Evolutionary conservation across 345 rosid species (phyloP).

Genomic region (Erodium maritimum): DNA sequence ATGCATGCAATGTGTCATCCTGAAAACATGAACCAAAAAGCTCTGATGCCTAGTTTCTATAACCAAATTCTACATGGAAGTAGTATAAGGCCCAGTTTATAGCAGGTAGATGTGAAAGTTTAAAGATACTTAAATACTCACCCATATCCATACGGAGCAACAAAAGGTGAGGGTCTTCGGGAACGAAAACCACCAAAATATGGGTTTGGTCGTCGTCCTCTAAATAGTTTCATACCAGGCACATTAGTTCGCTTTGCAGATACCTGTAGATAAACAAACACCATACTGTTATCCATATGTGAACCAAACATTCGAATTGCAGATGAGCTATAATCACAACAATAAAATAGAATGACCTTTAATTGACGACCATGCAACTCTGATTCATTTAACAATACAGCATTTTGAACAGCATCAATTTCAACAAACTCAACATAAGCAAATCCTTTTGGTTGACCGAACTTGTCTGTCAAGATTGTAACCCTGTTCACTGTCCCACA

Average conservation of each 20-base stretch:
- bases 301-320: not conserved
- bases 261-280: slow-evolving; percentile 40
- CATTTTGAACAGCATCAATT: slow-evolving; percentile 85
- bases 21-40: too few relatives aligned
- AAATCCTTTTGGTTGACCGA: slow-evolving; percentile 98
- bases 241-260: slow-evolving; percentile 92
- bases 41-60: too few relatives aligned
- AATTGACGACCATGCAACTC: slow-evolving; percentile 95
- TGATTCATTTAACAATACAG: slow-evolving; percentile 82
- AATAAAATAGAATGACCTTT: slow-evolving; percentile 38
- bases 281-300: slow-evolving; percentile 2
- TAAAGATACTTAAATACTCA: slow-evolving; percentile 19
- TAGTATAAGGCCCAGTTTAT: not conserved
- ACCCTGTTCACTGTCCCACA: too few relatives aligned
- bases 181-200: slow-evolving; percentile 53
- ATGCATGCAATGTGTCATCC: too few relatives aligned
- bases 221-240: slow-evolving; percentile 89
- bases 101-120: not conserved
- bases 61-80: not conserved
- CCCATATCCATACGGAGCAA: slow-evolving; percentile 72
- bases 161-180: slow-evolving; percentile 65
- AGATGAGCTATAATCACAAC: not conserved
- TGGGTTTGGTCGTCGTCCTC: slow-evolving; percentile 73
- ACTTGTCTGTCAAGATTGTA: slow-evolving; percentile 96
- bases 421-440: slow-evolving; percentile 97